Conservation (phyloP, 768 basidiomycete genomes). For the Agrocybe praecox region DNA sequence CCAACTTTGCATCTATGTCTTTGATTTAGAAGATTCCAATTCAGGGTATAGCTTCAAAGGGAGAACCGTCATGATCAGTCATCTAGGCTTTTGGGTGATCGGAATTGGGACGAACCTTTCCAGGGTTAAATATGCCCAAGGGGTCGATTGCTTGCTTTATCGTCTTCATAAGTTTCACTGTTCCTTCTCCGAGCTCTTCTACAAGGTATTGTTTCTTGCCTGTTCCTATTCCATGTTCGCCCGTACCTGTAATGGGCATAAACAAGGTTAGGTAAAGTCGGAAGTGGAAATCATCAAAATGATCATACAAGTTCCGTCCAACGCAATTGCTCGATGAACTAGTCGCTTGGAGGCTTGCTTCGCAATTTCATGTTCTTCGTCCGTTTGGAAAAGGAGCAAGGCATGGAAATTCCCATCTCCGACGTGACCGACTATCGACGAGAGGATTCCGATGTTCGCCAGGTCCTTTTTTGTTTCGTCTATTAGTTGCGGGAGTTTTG, state of each 20-base stretch:
- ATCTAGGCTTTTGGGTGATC: not conserved
- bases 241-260: slow-evolving; percentile 52
- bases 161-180: slow-evolving; percentile 81
- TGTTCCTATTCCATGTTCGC: slow-evolving; percentile 86
- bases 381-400: slow-evolving; percentile 57
- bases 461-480: slow-evolving; percentile 76
- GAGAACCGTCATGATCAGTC: not conserved
- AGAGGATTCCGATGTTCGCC: slow-evolving; percentile 51
- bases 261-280: not conserved
- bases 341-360: slow-evolving; percentile 55
- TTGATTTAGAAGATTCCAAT: not conserved
- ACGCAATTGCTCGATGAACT: slow-evolving; percentile 65
- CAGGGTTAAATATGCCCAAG: slow-evolving; percentile 77
- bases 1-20: too few species aligned
- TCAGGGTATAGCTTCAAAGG: slow-evolving; percentile 5
- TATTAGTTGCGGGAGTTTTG: slow-evolving; percentile 64
- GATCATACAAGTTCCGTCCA: slow-evolving; percentile 75
- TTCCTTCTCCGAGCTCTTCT: slow-evolving; percentile 80
- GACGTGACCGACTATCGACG: slow-evolving; percentile 72
- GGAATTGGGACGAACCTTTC: slow-evolving; percentile 54
- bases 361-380: slow-evolving; percentile 51
- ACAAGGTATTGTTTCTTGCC: slow-evolving; percentile 80
- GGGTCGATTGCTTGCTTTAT: slow-evolving; percentile 80
- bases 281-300: not conserved
- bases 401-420: slow-evolving; percentile 66